Base-by-base conservation (phyloP, 352 stramenopile species). In the Hyaloperonospora arabidopsidis region DNA sequence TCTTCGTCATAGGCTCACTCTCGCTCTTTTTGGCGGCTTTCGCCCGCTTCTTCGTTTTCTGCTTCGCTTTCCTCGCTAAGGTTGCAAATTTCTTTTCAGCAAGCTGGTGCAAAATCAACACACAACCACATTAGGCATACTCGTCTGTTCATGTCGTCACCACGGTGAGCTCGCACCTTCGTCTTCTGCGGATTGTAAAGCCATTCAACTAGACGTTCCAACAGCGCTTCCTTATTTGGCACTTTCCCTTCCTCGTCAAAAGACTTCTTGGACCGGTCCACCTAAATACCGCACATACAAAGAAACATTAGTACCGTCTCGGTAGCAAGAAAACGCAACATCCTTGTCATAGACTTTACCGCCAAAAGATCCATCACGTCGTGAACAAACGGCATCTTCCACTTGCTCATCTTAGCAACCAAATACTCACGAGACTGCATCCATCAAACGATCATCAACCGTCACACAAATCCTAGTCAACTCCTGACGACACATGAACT, bases 181-280 rank as follows among this genome's bases (percentile, higher is more conserved):
- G 67, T 76, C 17, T 72, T 55, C 38, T 84, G 68, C 5, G 82
- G 82, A 36, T 86, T 65, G 49, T 70, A 76, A 0, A 92, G 70
- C 82, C 82, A 92, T 23, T 89, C 76, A 47, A 89, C 76, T 15
- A 92, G 61, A 10, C 82, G 82, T 18, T 75, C 59, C 19, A 89
- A 65, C 12, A 89, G 65, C 19, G 59, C 51, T 50, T 92, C 78
- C 60, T 92, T 92, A 57, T 76, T 71, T 29, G 72, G 65, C 8
- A 52, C 36, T 46, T 83, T 81, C 10, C 65, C 61, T 52, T 73
- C 63, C 8, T 87, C 81, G 19, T 86, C 74, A 57, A 91, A 91
- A 35, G 81, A 91, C 54, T 92, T 92, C 56, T 87, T 88, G 3
- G 82, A 92, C 17, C 82, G 77, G 49, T 92, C 77, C n/a, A 91